Base-by-base conservation (phyloP, 768 basidiomycete species). In the Tylopilus balloui region DNA sequence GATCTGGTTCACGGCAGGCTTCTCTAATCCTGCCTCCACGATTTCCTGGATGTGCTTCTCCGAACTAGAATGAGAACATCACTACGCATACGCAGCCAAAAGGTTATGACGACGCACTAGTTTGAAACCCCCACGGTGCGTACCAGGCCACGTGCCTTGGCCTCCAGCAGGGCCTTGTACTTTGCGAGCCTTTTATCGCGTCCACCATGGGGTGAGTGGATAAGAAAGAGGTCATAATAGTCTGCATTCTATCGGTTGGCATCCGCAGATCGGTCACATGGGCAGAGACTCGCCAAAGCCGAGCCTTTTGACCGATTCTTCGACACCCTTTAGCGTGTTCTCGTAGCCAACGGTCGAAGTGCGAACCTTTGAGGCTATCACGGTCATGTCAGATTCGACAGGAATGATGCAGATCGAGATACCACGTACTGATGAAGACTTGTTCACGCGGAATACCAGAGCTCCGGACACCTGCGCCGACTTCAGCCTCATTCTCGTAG, bases 151-250 rank as follows among this genome's bases (percentile, higher is more conserved):
- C 57, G 66, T 11, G 45, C 42, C 41, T 66, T 62, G 15, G 65
- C 60, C 17, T 73, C 64, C 12, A 68, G 47, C 15, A 78, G 59
- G 2, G 69, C 73, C 47, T 58, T 69, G 60, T 73, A 78, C 13
- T 63, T 73, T 31, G 63, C 61, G 10, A 78, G 57, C 14, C 77
- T 68, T 23, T 60, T 62, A 17, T 63, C 64, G 28, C 55, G 69
- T 4, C 75, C 76, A 1, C 68, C 65, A 28, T 63, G 52, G 0
- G 77, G 71, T 29, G 72, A 67, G 51, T 78, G 78, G 27, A 78
- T 67, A 9, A 79, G 69, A 55, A 70, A 77, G 28, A 79, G 64
- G 56, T 77, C 76, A 53, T 74, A 69, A 40, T 75, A 76, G 34
- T 62, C 73, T 76, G 43, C 11, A 54, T 19, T 8, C 8, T 12